Evolutionary conservation across 1,284 basidiomycete species (phyloP), one percentile per base, ranked within the genome.

Genomic region (Schizophyllum amplum): DNA sequence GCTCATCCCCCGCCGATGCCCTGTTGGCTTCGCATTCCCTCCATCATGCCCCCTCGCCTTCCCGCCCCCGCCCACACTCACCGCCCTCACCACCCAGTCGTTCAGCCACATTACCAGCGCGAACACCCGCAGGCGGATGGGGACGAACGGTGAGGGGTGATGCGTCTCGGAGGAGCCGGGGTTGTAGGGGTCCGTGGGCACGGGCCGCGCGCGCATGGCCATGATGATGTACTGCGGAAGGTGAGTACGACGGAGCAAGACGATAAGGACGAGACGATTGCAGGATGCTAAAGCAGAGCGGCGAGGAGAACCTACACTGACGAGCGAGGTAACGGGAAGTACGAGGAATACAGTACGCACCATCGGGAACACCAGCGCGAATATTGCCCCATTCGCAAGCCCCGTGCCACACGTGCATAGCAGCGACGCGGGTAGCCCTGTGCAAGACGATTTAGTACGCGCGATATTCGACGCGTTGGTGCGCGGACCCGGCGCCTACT

Each of bases 111-210:
- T 80, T 7, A 92, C 86, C 5, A 78, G 67, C 0, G 78, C 77
- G 66, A 93, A 91, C 54, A 92, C 75, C 0, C 84, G 89, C 15
- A 93, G 67, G 46, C 90, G 84, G 58, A 90, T 87, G 0, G 91
- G 91, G 24, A 92, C 64, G 64, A 84, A 83, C 4, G 89, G 87
- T 23, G 86, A 85, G 9, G 85, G 84, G 66, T 87, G 81, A 51
- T 77, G 78, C 59, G 81, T 72, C 21, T 64, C 69, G 4, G 72
- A 63, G 11, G 74, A n/a, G n/a, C n/a, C 63, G 5, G 87, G 86
- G 61, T 82, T 86, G 66, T 86, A 88, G 6, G 88, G 89, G 64
- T 88, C 86, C 47, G 74, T 63, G 0, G 86, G 87, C 20, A 82
- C 71, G 0, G 87, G 87, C 3, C 73, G 76, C 4, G 84, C 84